A percentile compares a stretch with the other conserved stretches of the same genome.
Conservation (phyloP, 225 moss, liverwort and hornwort genomes). For the Antitrichia curtipendula region DNA sequence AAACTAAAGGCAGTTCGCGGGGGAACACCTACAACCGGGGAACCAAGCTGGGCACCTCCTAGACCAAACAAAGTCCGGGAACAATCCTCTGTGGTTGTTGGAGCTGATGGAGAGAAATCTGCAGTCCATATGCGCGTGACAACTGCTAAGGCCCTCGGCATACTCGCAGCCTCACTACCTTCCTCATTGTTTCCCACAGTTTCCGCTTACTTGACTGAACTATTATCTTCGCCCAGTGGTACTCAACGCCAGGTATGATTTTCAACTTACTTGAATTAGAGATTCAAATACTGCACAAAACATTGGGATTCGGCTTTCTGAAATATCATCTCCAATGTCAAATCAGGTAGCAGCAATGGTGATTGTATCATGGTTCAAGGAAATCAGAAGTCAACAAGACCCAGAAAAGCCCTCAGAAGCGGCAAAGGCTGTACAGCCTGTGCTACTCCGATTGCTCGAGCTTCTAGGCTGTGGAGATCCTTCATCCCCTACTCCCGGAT, state of each 20-base stretch:
- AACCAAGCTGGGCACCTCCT: constrained; percentile 50
- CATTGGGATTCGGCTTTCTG: background rate
- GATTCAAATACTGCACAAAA: background rate
- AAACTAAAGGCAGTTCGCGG: constrained; percentile 56
- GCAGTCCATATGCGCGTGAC: constrained; percentile 82
- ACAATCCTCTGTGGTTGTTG: constrained; percentile 57
- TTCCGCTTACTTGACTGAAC: constrained; percentile 40
- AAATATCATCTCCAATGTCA: background rate
- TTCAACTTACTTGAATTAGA: background rate
- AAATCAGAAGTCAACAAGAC: constrained; percentile 17
- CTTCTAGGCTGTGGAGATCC: constrained; percentile 59
- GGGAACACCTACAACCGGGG: constrained; percentile 28
- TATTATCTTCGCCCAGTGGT: constrained; percentile 47
- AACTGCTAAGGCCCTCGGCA: constrained; percentile 69
- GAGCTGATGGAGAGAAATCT: constrained; percentile 86
- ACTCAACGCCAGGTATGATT: constrained; percentile 71
- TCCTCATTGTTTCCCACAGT: constrained; percentile 28
- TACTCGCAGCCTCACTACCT: constrained; percentile 61
- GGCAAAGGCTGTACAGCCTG: constrained; percentile 33
- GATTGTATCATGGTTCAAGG: constrained; percentile 80
- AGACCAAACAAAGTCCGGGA: constrained; percentile 49
- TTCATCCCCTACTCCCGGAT: constrained; percentile 68
- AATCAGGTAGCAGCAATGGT: constrained; percentile 87
- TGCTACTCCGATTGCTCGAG: constrained; percentile 43
- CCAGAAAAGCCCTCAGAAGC: constrained; percentile 31